A percentile compares a stretch with the other conserved stretches of the same genome.
These are phyloP conservation scores for Wallemia mellicola DNA, from an alignment of 1,284 basidiomycete genomes.

Conservation along the genomic window DNA sequence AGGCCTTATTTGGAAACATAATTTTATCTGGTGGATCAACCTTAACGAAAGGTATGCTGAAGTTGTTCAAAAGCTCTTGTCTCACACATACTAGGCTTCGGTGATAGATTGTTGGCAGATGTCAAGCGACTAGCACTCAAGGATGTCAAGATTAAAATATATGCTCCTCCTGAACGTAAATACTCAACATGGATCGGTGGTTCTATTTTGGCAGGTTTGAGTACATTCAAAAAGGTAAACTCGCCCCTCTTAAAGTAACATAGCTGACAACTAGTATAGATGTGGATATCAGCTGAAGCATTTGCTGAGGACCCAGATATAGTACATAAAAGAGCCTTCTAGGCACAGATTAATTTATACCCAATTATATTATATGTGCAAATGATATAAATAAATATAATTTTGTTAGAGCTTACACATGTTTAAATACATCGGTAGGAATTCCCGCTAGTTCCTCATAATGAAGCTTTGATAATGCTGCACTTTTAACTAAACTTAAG, in stretches of 20 bases:
- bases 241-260: neutral
- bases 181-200: slow-evolving; percentile 99
- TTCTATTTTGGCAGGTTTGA: slow-evolving; percentile 74
- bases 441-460: slow-evolving; percentile 28
- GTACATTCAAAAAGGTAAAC: slow-evolving; percentile 81
- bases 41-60: slow-evolving; percentile 42
- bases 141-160: slow-evolving; percentile 97
- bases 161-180: slow-evolving; percentile 96
- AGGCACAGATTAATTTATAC: slow-evolving; percentile 3
- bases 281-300: slow-evolving; percentile 98
- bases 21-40: slow-evolving; percentile 92
- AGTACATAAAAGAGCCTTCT: slow-evolving; percentile 49
- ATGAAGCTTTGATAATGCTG: slow-evolving; percentile 36
- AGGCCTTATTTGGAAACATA: slow-evolving; percentile 84
- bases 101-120: slow-evolving; percentile 78
- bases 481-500: slow-evolving; percentile 34
- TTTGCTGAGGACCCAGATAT: slow-evolving; percentile 97
- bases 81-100: slow-evolving; percentile 34
- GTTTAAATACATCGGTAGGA: slow-evolving; percentile 15
- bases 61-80: neutral
- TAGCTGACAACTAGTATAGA: slow-evolving; percentile 19
- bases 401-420: neutral
- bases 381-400: neutral
- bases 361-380: neutral
- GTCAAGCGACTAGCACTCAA: slow-evolving; percentile 88